Percentiles rank a stretch among this genome's conserved stretches.
Conservation (phyloP, 2,329 filamentous ascomycete genomes). For the Ophiostoma quercus region DNA sequence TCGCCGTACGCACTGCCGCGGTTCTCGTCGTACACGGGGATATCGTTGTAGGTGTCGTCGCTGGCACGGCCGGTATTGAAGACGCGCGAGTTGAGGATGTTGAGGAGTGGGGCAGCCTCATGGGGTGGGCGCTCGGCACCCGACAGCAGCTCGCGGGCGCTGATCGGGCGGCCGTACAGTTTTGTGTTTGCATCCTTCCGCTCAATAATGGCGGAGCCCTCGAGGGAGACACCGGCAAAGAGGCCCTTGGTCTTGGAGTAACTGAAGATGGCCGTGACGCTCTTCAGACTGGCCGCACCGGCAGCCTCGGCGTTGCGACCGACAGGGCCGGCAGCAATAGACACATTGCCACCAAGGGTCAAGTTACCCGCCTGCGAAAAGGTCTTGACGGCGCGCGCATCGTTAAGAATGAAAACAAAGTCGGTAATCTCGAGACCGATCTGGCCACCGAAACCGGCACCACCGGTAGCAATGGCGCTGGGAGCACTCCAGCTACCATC, state of each 20-base stretch:
- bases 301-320: conserved; percentile 94
- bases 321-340: conserved; percentile 86
- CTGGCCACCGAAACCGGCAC: conserved; percentile 78
- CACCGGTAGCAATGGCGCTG: conserved; percentile 72
- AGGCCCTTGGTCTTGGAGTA: conserved; percentile 98
- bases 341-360: conserved; percentile 93
- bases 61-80: conserved; percentile 59
- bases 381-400: conserved; percentile 79
- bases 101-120: conserved; percentile 77
- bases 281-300: conserved; percentile 82
- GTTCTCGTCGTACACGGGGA: conserved; percentile 77
- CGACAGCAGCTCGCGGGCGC: conserved; percentile 73
- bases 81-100: conserved; percentile 74
- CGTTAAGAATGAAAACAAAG: conserved; percentile 98
- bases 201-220: conserved; percentile 90
- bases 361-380: conserved; percentile 90
- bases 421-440: conserved; percentile 85
- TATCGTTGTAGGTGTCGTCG: conserved; percentile 82
- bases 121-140: conserved; percentile 74
- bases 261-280: conserved; percentile 87
- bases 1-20: conserved; percentile 61
- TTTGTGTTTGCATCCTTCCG: conserved; percentile 95
- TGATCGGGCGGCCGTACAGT: conserved; percentile 78
- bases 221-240: conserved; percentile 90
- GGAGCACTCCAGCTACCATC: conserved; percentile 79